Evolutionary conservation across 73 alveolate species (phyloP), one percentile per base, ranked within the genome.

Genomic region (Halteria grandinella): DNA sequence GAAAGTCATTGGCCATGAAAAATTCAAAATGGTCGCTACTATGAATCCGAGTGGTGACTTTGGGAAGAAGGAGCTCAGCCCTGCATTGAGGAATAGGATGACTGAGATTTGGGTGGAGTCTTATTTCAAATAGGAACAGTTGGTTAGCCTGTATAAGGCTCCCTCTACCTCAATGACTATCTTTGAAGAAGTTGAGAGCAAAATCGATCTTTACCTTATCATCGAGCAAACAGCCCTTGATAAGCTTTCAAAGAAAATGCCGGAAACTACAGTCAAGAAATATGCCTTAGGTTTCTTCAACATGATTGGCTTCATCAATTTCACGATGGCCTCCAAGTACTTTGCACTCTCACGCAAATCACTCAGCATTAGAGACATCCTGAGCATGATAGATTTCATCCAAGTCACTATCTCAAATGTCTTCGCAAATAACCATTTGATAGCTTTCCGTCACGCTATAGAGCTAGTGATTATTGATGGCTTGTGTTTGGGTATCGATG

Each of bases 21-120:
- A 82, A 64, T 97, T 97, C 87, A 77, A 90, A 28, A 83, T 95
- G 47, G 87, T 94, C n/a, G 99, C 99, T 33, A 97, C 99, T 10
- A 98, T 98, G 99, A 97, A 98, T 85, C 99, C 99, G 12, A 93
- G 98, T 20, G 99, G 98, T 24, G 98, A 96, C 71, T 98, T 89
- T 85, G 99, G 99, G 21, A 98, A 98, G 89, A 97, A 97, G 76
- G 99, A 95, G 69, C 92, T 98, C 15, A 87, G 98, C 41, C 99
- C 99, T 51, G 99, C 99, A 40, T 85, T 98, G 66, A 88, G 99
- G 47, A 94, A 97, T 72, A 80, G 99, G 49, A 96, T 98, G 74
- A 98, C 99, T 15, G 99, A 98, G 75, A 96, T 98, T 28, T 98
- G 96, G 97, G 99, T 91, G n/a, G 95, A 91, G 41, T 79, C 87